Base-by-base conservation (phyloP, 1,139 yeast genomes). In the Pichia sp. region DNA sequence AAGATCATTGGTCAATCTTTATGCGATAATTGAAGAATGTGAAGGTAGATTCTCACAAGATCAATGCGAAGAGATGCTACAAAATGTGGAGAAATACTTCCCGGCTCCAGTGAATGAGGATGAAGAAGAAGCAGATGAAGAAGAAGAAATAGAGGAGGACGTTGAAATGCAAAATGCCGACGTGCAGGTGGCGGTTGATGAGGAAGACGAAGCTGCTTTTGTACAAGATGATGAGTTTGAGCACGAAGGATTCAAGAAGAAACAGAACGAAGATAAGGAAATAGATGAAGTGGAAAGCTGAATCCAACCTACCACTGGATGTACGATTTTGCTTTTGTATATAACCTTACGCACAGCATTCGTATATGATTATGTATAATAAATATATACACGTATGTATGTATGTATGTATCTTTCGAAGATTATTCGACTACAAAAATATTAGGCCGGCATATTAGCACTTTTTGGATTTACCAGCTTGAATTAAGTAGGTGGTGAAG, bases 1-100 rank as follows among this genome's bases (percentile, higher is more conserved):
- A 0, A 74, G 85, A 50, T 81, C 90, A 2, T 72, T 89, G 76
- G 97, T 90, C 4, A 85, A 82, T 45, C 75, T 93, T 54, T 90
- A 83, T 68, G 77, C 93, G 0, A 74, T 92, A 45, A 84, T 93
- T 3, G 99, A 93, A 66, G 98, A 93, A 68, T 92, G 97, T 69
- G 98, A 92, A 62, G 84, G 81, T 61, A 75, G 98, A 61, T 85
- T 90, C 64, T 71, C 75, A 23, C 87, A 85, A 57, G 86, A 81
- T 1, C 78, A 82, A 56, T 77, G 87, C 54, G 79, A 81, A 50
- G 72, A 72, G 1, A 78, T 90, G 2, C 59, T 87, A 16, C 76
- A 69, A 2, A 75, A 81, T 56, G 75, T 87, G 32, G 65, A 72
- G 32, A 74, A 72, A 46, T 68, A 79, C 54, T 80, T 83, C 64